Base-by-base conservation (phyloP, 257 asterid species). In the Gynochthodes officinalis region DNA sequence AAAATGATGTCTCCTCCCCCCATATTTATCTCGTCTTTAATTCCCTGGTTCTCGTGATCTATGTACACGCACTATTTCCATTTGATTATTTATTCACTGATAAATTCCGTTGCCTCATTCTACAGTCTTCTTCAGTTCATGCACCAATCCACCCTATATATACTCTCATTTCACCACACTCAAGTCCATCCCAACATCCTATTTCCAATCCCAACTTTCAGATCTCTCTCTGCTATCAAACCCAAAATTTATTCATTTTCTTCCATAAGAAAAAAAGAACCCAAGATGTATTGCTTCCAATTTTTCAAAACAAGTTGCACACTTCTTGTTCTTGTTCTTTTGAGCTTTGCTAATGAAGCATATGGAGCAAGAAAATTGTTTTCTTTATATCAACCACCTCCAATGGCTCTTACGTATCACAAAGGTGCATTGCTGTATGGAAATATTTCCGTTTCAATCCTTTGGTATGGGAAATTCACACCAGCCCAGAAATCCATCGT, bases 391-490 rank as follows among this genome's bases (percentile, higher is more conserved):
- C 30, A 74, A 43, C 67, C 84, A 14, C 80, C 82, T 48, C 52
- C 84, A 19, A 71, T 77, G 46, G 27, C 57, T n/a, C 65, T 79
- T 23, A 71, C 72, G 5, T 80, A 78, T 64, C 84, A 81, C 23
- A 71, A 75, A 30, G 80, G 80, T 7, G 46, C 59, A 2, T 53
- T 80, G 32, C 68, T 83, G 16, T 55, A 74, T 21, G 83, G 79
- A 12, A 35, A 72, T 14, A 43, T 78, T 35, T 68, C 37, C 15
- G 65, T 82, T 4, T 61, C 68, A 42, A 54, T 82, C 15, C 23
- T 68, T 14, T 82, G 83, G 85, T 82, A 82, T 30, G 85, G 81
- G 5, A 72, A 73, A 23, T 78, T 78, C 58, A 46, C 76, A 40
- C 33, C 83, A 7, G 30, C 81, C 58, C 83, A 78, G 53, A 82